Evolutionary conservation across 2,329 filamentous ascomycete species (phyloP).

Genomic region (Paraphaeosphaeria minitans): DNA sequence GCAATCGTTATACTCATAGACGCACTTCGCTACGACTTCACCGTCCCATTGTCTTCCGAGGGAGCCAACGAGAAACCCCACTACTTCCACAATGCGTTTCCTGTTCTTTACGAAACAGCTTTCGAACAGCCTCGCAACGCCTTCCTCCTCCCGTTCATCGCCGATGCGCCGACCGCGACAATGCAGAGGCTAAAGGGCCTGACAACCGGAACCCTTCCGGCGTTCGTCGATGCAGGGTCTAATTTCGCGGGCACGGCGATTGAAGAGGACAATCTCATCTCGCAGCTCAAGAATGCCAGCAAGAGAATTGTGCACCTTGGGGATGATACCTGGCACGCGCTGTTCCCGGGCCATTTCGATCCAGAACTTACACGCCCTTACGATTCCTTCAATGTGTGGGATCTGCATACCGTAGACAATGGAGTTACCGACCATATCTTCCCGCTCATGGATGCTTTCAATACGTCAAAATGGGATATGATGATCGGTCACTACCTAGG

Average conservation of each 20-base stretch:
- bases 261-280: constrained; percentile 83
- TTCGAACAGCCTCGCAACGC: constrained; percentile 76
- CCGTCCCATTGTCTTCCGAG: constrained; percentile 72
- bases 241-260: constrained; percentile 96
- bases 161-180: constrained; percentile 93
- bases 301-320: constrained; percentile 89
- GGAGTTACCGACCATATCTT: constrained; percentile 91
- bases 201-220: constrained; percentile 92
- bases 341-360: constrained; percentile 95
- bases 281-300: constrained; percentile 66
- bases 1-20: constrained; percentile 91
- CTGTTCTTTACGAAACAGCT: constrained; percentile 84
- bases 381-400: constrained; percentile 98
- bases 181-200: constrained; percentile 90
- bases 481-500: constrained; percentile 92
- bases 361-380: constrained; percentile 83
- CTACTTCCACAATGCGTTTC: constrained; percentile 85
- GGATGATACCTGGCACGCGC: constrained; percentile 95
- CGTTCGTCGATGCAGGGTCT: constrained; percentile 90
- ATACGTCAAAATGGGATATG: constrained; percentile 82
- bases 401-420: constrained; percentile 94
- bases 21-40: constrained; percentile 95
- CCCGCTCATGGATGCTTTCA: constrained; percentile 72
- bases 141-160: constrained; percentile 92
- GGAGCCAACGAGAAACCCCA: constrained; percentile 57